phyloP scores from a whole-genome alignment of 805 yeast genomes.

The Naumovozyma castellii region DNA sequence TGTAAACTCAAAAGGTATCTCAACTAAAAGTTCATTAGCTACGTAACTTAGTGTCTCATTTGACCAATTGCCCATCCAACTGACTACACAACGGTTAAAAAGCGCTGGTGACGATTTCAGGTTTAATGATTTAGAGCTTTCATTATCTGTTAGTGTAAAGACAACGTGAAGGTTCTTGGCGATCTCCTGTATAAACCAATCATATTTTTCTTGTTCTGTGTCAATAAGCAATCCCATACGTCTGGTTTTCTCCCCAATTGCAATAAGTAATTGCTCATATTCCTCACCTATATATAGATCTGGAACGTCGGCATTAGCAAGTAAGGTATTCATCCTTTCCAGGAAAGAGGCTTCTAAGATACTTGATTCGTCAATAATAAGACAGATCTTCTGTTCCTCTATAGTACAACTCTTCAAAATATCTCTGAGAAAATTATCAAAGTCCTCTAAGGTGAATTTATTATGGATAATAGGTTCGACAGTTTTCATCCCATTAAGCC shows the following conservation, averaged over 20 bases:
- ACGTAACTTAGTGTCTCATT: slow-evolving; percentile 40
- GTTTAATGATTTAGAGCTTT: slow-evolving; percentile 30
- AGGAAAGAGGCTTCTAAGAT: slow-evolving; percentile 68
- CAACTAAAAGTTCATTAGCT: slow-evolving; percentile 33
- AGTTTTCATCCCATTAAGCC: slow-evolving; percentile 74
- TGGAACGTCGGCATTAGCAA: slow-evolving; percentile 89
- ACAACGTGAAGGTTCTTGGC: slow-evolving; percentile 72
- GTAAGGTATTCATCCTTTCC: slow-evolving; percentile 85
- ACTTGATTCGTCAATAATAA: slow-evolving; percentile 73
- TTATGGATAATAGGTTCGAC: slow-evolving; percentile 49
- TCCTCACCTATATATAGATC: slow-evolving; percentile 80
- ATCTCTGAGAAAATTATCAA: slow-evolving; percentile 53
- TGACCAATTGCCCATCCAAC: slow-evolving; percentile 87
- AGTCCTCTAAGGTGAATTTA: slow-evolving; percentile 48
- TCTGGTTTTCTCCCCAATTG: slow-evolving; percentile 49
- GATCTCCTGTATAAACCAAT: slow-evolving; percentile 65
- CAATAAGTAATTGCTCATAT: slow-evolving; percentile 38
- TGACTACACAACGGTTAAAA: slow-evolving; percentile 78
- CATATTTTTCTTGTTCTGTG: slow-evolving; percentile 56
- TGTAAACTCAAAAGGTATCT: slow-evolving; percentile 46
- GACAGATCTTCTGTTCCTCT: slow-evolving; percentile 54
- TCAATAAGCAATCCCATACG: slow-evolving; percentile 56
- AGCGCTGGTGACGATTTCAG: slow-evolving; percentile 76
- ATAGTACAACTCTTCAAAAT: slow-evolving; percentile 43
- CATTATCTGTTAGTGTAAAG: slow-evolving; percentile 58